Evolutionary conservation across 805 yeast species (phyloP), one percentile per base, ranked within the genome.

Genomic region (Nakazawaea wyomingensis): DNA sequence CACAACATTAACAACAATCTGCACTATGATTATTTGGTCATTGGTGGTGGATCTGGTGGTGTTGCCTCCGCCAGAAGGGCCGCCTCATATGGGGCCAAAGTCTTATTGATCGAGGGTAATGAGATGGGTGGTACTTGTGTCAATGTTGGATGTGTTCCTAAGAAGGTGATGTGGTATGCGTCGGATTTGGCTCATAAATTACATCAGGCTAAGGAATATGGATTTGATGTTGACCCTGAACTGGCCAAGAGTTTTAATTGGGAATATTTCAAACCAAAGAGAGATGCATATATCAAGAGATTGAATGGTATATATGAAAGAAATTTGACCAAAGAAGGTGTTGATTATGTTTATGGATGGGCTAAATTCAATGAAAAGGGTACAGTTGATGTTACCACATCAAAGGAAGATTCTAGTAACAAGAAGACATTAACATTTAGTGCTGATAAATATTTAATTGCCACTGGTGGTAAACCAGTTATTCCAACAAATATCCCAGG

Each of bases 41-140:
- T 93, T 52, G 99, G 99, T 41, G 99, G 99, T 46, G 99, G 99
- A 11, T 88, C 96, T 29, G 99, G 98, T 37, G 99, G 99, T 53
- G 97, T 93, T 35, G 96, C 99, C n/a, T 82, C 95, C 17, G 95
- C 97, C 13, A 81, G 99, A 64, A 80, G 98, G 55, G 98, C 99
- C 10, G 96, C 98, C 29, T 74, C 79, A 26, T 79, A 90, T 54
- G 99, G 99, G 20, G 96, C 95, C 20, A 87, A 88, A 53, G 82
- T 93, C 1, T 69, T 90, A 41, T 58, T 93, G 17, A 72, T 93
- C 42, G 99, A 93, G 64, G 78, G 86, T 32, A 77, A 79, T 41
- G 82, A 72, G 50, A 74, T 93, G 65, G 99, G 99, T 46, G 99
- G 99, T 22, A 93, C 99, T 33, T 93, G 99, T 75, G 99, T 93